Percentiles rank a stretch among this genome's conserved stretches.
phyloP scores from a whole-genome alignment of 352 stramenopile species.

The Phytophthora pluvialis region DNA sequence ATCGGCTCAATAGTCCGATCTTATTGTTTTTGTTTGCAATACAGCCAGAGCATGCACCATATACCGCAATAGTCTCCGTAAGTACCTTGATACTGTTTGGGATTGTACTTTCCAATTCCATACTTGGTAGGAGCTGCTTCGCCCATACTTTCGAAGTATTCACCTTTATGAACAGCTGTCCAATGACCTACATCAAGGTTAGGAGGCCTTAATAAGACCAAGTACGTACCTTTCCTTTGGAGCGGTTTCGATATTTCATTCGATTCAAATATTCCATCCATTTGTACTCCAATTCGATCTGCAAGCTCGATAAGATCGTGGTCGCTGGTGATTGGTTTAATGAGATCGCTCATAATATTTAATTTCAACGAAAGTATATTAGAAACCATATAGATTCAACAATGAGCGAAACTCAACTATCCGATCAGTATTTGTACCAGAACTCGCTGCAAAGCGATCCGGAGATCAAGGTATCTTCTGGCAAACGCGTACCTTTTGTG shows the following conservation, averaged over 20 bases:
- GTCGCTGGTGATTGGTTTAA: slow-evolving; percentile 10
- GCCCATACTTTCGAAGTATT: slow-evolving; percentile 21
- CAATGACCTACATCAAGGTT: slow-evolving; percentile 18
- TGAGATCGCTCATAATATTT: slow-evolving; percentile 9
- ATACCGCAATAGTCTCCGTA: slow-evolving; percentile 12
- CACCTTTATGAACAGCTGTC: background rate
- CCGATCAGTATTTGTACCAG: slow-evolving; percentile 16
- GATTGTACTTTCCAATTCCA: slow-evolving; percentile 15
- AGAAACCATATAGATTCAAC: slow-evolving; percentile 15
- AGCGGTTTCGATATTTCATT: slow-evolving; percentile 13
- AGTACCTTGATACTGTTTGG: slow-evolving; percentile 21
- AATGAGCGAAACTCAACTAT: slow-evolving; percentile 21
- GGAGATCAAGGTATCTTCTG: no score
- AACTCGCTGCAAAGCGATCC: no score
- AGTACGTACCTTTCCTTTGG: slow-evolving; percentile 12
- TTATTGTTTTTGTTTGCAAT: no score
- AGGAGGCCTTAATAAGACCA: slow-evolving; percentile 14
- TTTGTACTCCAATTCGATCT: background rate
- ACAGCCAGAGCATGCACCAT: no score
- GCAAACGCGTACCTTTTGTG: no score
- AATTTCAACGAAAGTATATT: slow-evolving; percentile 14
- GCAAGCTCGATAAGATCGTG: slow-evolving; percentile 15
- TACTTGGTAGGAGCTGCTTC: slow-evolving; percentile 17
- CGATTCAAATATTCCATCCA: slow-evolving; percentile 7
- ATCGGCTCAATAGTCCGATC: background rate